Conservation (phyloP, 805 yeast species). For the Candida nitratophila region DNA sequence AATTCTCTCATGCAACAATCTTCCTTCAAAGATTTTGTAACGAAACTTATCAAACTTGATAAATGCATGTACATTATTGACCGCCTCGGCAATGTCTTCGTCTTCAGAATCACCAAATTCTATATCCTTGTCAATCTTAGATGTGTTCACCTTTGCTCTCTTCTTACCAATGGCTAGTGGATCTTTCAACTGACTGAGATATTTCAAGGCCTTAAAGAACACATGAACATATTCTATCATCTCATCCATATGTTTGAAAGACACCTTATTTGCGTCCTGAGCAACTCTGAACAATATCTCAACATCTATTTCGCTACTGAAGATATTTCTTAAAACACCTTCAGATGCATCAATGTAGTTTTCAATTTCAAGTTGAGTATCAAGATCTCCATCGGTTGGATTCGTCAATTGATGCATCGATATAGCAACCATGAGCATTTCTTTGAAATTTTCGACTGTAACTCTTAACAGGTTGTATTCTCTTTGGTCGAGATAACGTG, state of each 20-base stretch:
- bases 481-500: constrained; percentile 33
- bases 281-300: constrained; percentile 54
- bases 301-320: constrained; percentile 56
- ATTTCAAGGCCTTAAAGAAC: constrained; percentile 60
- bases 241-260: constrained; percentile 54
- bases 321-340: constrained; percentile 47
- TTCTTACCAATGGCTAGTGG: constrained; percentile 21
- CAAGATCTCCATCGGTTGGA: constrained; percentile 26
- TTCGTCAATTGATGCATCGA: constrained; percentile 23
- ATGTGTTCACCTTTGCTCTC: constrained; percentile 2
- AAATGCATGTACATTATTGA: constrained; percentile 8
- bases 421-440: constrained; percentile 41
- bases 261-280: constrained; percentile 52
- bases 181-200: constrained; percentile 46
- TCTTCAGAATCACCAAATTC: constrained; percentile 20
- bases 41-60: constrained; percentile 11
- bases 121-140: constrained; percentile 14
- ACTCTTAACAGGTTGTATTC: constrained; percentile 64
- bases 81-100: constrained; percentile 19
- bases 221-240: constrained; percentile 60
- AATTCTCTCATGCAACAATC: constrained; percentile 50
- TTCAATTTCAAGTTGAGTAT: constrained; percentile 40
- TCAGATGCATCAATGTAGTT: constrained; percentile 22
- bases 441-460: constrained; percentile 58
- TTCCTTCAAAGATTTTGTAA: constrained; percentile 27